Evolutionary conservation across 2,329 filamentous ascomycete species (phyloP), one percentile per base, ranked within the genome.

Genomic region (Ophiostoma populinum): DNA sequence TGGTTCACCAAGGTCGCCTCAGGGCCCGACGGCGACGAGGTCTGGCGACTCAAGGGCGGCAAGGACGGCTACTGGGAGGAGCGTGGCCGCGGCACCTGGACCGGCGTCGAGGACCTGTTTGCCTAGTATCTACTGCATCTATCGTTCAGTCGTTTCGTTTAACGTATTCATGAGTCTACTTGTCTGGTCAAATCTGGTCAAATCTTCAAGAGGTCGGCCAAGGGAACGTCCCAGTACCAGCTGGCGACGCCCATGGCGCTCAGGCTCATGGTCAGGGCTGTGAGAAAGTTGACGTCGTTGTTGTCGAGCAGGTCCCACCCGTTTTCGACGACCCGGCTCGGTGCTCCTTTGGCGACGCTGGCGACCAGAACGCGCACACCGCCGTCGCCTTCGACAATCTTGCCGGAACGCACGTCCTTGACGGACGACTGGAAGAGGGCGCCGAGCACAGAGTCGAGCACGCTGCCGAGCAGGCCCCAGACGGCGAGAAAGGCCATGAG

Each of bases 21-120:
- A 17, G 59, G 57, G 3, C 57, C 58, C 11, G 65, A 69, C 32
- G 68, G 67, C 4, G 75, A 80, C 49, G 74, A 80, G 49, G 63
- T 78, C 9, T 81, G 80, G 80, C 68, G 73, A 47, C 55, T 93
- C 43, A 90, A 76, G 59, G 62, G 63, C 3, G 83, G 85, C 15
- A 85, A 78, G 55, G 83, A 92, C 13, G 76, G 82, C 7, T 98
- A 98, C 56, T 98, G 90, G 90, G 86, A 93, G 51, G 77, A 82
- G 56, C 69, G 87, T 41, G 66, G 63, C 3, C 69, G 60, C 43
- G 75, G 75, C 2, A 61, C 61, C 37, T 93, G 81, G 82, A 53
- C 49, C 4, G 65, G 64, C 5, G 53, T 70, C 22, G 57, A 62
- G 43, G 55, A 67, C 31, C 58, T 74, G 35, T 74, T 68, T 45